phyloP scores from a whole-genome alignment of 495 filamentous ascomycete genomes.

The Hyaloscypha bicolor region DNA sequence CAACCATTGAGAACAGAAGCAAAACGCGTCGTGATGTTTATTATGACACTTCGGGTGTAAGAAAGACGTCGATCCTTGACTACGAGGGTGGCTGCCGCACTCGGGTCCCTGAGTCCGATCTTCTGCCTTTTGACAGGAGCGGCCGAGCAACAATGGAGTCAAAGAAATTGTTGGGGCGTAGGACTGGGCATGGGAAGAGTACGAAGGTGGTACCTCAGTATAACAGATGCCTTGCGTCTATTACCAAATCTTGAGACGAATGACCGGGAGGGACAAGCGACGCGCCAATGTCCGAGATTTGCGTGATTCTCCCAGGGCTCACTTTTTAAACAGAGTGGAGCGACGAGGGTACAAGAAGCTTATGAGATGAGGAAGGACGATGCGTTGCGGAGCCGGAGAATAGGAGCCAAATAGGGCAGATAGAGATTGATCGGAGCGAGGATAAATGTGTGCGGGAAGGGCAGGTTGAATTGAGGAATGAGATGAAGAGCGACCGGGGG shows the following conservation, averaged over 20 bases:
- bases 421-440: constrained; percentile 34
- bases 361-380: constrained; percentile 21
- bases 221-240: constrained; percentile 35
- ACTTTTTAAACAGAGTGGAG: constrained; percentile 23
- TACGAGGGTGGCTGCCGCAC: constrained; percentile 31
- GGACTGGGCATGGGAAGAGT: constrained; percentile 23
- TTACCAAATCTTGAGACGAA: constrained; percentile 30
- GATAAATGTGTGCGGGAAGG: constrained; percentile 21
- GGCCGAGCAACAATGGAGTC: constrained; percentile 21
- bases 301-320: constrained; percentile 23
- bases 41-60: constrained; percentile 28
- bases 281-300: constrained; percentile 30
- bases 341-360: constrained; percentile 31
- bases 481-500: constrained; percentile 19
- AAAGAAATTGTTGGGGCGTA: not conserved
- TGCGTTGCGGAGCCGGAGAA: constrained; percentile 20
- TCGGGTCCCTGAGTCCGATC: constrained; percentile 30
- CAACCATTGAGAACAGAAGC: constrained; percentile 32
- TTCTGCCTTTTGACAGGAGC: constrained; percentile 22
- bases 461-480: constrained; percentile 7
- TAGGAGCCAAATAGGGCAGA: constrained; percentile 19
- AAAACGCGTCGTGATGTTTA: constrained; percentile 36
- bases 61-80: constrained; percentile 33
- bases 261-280: constrained; percentile 24
- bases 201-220: constrained; percentile 35